Evolutionary conservation across 257 asterid genomes (phyloP), one percentile per base, ranked within the genome.

Genomic region (Echium plantagineum): DNA sequence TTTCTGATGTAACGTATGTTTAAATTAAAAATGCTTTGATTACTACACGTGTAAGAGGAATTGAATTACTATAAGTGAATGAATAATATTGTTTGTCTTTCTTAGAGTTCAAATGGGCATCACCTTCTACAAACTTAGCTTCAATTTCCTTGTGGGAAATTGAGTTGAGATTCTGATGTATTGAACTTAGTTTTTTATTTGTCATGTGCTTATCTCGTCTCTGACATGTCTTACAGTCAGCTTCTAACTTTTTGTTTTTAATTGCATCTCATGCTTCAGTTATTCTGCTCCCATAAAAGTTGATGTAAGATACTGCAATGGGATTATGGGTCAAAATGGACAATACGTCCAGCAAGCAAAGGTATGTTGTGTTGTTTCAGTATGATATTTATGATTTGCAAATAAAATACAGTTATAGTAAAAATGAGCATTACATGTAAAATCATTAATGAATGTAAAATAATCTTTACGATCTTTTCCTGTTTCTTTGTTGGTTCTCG

Each of bases 231-330:
- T 52, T 52, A 18, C 22, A 21, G 24, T 21, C 57, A 56, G 19
- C 61, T 66, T 26, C 35, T 18, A 31, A 26, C 51, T 67, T 54
- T 64, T 48, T 21, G 55, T 55, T 57, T 18, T 20, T 31, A 69
- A 52, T 17, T 21, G 38, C 64, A 53, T 63, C 62, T 20, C 63
- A 65, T 54, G 66, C 79, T 63, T 71, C 81, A 91, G 96, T 42
- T 91, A 88, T 66, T 83, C 98, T 32, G 97, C 98, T 61, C 95
- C 98, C 17, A 83, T 93, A 65, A 46, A 60, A 5, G 97, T 83
- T 58, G 60, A 69, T 69, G 73, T 91, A 61, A 78, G 73, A 9
- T 88, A 79, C 68, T 38, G 60, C 35, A 56, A 67, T 3, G 87
- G 83, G 71, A 82, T 74, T 69, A 64, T 67, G 69, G 72, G 71